phyloP scores from a whole-genome alignment of 768 basidiomycete species.

The Leucocoprinus birnbaumii region DNA sequence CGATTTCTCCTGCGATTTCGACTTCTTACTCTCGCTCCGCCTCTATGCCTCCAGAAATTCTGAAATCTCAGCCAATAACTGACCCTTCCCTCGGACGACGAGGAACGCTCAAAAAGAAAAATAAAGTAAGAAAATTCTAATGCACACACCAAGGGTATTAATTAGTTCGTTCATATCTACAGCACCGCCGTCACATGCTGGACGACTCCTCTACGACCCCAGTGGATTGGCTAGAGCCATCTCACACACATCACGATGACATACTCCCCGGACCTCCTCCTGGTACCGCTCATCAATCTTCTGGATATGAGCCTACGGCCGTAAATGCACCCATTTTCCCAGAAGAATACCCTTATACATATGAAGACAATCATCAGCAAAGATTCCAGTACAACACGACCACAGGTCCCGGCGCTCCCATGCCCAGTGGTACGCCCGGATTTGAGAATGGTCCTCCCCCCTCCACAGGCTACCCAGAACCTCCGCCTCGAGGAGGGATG shows the following conservation, averaged over 20 bases:
- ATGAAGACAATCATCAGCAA: slow-evolving; percentile 9
- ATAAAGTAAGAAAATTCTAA: not conserved
- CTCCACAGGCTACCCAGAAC: not conserved
- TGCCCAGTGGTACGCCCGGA: not conserved
- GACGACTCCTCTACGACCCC: not conserved
- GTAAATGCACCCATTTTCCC: not conserved
- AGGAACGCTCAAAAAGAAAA: slow-evolving; percentile 8
- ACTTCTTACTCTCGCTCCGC: not conserved
- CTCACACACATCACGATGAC: slow-evolving; percentile 2
- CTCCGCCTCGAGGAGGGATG: not conserved
- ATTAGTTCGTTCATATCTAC: not conserved
- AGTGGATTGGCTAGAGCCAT: slow-evolving; percentile 1
- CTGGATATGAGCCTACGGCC: not conserved
- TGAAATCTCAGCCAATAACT: slow-evolving; percentile 9
- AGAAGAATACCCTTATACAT: slow-evolving; percentile 8
- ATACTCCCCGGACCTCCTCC: slow-evolving; percentile 7
- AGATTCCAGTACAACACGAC: slow-evolving; percentile 7
- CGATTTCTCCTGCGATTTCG: not conserved
- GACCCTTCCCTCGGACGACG: slow-evolving; percentile 8
- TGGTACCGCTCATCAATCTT: not conserved
- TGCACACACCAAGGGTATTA: not conserved
- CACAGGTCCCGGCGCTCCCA: not conserved
- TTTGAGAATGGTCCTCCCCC: not conserved
- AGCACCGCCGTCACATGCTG: slow-evolving; percentile 3
- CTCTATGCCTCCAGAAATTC: slow-evolving; percentile 10